A percentile compares a stretch with the other conserved stretches of the same genome.
These are phyloP conservation scores for Ogataea paraovalis DNA, from an alignment of 805 yeast genomes.

Conservation along the genomic window DNA sequence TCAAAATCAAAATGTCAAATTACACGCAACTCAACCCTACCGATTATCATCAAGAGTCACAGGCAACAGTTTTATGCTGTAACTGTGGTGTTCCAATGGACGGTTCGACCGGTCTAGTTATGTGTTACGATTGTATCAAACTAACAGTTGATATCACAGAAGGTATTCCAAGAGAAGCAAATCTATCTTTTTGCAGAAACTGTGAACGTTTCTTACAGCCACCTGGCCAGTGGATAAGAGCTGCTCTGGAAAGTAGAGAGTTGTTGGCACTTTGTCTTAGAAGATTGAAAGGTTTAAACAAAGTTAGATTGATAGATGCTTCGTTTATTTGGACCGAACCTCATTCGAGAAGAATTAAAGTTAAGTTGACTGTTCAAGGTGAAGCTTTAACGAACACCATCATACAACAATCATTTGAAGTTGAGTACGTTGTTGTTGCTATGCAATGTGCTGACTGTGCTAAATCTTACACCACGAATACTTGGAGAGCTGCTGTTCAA, in stretches of 20 bases:
- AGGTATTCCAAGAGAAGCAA: conserved; percentile 92
- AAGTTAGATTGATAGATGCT: conserved; percentile 88
- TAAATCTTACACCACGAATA: conserved; percentile 90
- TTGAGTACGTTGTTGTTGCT: conserved; percentile 87
- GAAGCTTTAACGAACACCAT: conserved; percentile 91
- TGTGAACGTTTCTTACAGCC: conserved; percentile 96
- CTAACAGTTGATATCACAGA: conserved; percentile 90
- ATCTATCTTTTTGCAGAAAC: conserved; percentile 90
- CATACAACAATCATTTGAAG: conserved; percentile 91
- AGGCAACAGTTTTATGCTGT: conserved; percentile 91
- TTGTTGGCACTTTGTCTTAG: conserved; percentile 85
- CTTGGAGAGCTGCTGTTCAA: conserved; percentile 98
- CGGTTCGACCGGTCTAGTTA: conserved; percentile 86
- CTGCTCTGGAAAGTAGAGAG: conserved; percentile 89
- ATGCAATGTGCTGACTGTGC: conserved; percentile 99
- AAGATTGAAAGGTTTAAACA: conserved; percentile 80
- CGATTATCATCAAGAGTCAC: conserved; percentile 25
- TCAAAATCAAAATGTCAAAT: conserved; percentile 36
- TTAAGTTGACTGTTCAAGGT: conserved; percentile 92
- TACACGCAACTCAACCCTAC: conserved; percentile 41
- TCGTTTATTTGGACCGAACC: conserved; percentile 99
- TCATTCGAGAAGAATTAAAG: conserved; percentile 89
- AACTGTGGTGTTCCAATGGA: conserved; percentile 99
- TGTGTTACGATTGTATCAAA: conserved; percentile 97
- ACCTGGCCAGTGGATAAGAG: conserved; percentile 88